These are phyloP conservation scores for Phellopilus nigrolimitatus DNA, from an alignment of 1,284 basidiomycete species.

Conservation along the genomic window DNA sequence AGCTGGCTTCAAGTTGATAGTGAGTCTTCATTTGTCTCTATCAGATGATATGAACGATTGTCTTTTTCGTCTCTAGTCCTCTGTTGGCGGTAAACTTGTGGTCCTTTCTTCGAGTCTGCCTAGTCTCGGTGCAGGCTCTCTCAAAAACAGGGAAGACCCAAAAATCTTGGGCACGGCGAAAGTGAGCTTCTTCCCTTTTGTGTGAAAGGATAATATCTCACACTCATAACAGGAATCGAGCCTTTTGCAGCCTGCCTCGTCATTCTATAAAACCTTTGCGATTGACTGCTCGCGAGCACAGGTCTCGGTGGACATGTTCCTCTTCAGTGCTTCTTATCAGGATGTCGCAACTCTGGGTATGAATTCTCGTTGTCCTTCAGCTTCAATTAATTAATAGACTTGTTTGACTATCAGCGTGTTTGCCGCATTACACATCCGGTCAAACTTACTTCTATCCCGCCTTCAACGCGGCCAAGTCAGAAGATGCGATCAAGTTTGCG, in stretches of 20 bases:
- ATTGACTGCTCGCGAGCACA: conserved; percentile 98
- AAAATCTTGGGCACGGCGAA: conserved; percentile 95
- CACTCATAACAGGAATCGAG: conserved; percentile 62
- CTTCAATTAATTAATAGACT: conserved; percentile 4
- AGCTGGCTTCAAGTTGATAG: conserved; percentile 94
- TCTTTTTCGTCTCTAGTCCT: conserved; percentile 42
- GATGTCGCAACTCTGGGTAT: conserved; percentile 90
- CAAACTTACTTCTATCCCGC: conserved; percentile 99
- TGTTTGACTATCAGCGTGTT: conserved; percentile 52
- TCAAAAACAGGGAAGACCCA: conserved; percentile 96
- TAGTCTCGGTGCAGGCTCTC: conserved; percentile 82
- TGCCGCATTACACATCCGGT: conserved; percentile 97
- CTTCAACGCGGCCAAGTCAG: conserved; percentile 90
- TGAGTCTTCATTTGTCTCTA: conserved; percentile 30
- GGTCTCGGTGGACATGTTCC: conserved; percentile 99
- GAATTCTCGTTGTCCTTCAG: conserved; percentile 19
- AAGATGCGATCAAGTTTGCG: conserved; percentile 97
- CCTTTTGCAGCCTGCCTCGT: conserved; percentile 82
- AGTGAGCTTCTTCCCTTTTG: conserved; percentile 37
- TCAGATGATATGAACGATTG: conserved; percentile 3
- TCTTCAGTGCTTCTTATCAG: conserved; percentile 90
- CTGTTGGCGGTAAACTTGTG: conserved; percentile 94
- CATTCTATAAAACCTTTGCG: conserved; percentile 98
- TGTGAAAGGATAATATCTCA: background rate
- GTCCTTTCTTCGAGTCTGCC: conserved; percentile 88